A percentile compares a stretch with the other conserved stretches of the same genome.
Evolutionary conservation across 1,284 basidiomycete species (phyloP).

Genomic region (Hymenochaete sp.): DNA sequence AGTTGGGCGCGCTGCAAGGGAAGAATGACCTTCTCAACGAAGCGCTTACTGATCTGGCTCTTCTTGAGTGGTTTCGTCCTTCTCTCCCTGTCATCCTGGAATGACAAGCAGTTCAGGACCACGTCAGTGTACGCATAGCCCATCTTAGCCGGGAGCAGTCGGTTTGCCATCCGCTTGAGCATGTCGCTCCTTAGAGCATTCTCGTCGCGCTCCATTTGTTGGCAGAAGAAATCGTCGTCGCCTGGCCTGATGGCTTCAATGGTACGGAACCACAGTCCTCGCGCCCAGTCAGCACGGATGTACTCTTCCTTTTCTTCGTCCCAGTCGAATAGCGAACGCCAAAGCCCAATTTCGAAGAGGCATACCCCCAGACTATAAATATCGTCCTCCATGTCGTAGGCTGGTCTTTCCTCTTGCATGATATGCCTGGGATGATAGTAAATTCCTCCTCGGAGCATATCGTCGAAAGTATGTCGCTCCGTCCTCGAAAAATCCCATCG

Average conservation of each 20-base stretch:
- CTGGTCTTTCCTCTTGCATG: neutral
- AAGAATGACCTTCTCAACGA: too few species aligned
- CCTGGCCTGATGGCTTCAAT: too few species aligned
- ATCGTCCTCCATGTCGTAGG: slow-evolving; percentile 11
- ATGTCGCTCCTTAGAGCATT: too few species aligned
- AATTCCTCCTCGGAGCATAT: neutral
- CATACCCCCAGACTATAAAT: slow-evolving; percentile 12
- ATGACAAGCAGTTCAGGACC: slow-evolving; percentile 8
- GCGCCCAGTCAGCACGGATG: too few species aligned
- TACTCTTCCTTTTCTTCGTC: too few species aligned
- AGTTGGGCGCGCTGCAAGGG: too few species aligned
- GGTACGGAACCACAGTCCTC: too few species aligned
- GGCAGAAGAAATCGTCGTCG: too few species aligned
- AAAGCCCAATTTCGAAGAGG: slow-evolving; percentile 14
- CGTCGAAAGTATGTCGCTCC: neutral
- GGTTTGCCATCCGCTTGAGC: neutral
- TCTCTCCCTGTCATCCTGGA: neutral
- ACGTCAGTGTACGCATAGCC: slow-evolving; percentile 4
- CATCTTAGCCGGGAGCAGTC: neutral
- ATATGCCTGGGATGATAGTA: slow-evolving; percentile 5
- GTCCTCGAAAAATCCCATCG: neutral
- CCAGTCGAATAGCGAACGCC: slow-evolving; percentile 9
- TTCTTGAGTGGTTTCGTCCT: too few species aligned
- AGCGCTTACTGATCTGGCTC: too few species aligned
- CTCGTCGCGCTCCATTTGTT: too few species aligned